A percentile compares a stretch with the other conserved stretches of the same genome.
Evolutionary conservation across 139 green algal species (phyloP).

Genomic region (Limnomonas spitsbergensis): DNA sequence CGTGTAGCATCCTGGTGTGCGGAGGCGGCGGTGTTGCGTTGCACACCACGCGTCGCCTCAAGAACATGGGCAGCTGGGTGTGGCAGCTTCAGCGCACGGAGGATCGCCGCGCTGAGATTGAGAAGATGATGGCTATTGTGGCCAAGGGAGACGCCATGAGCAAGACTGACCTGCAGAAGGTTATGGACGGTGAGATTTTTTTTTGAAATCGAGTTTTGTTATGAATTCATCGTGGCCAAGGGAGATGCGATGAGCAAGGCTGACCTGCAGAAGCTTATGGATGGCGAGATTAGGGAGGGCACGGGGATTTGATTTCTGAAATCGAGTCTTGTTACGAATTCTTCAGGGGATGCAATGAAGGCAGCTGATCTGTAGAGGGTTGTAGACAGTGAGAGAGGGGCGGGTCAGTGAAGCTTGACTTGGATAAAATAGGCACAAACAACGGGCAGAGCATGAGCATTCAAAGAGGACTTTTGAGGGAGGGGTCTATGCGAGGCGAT

Average conservation of each 20-base stretch:
- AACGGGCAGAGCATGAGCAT: too few relatives aligned
- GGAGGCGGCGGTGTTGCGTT: slow-evolving; percentile 87
- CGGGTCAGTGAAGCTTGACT: too few relatives aligned
- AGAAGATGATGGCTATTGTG: slow-evolving; percentile 90
- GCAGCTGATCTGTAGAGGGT: too few relatives aligned
- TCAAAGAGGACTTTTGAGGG: too few relatives aligned
- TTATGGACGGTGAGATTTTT: slow-evolving; percentile 28
- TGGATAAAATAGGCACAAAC: too few relatives aligned
- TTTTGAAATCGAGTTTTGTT: too few relatives aligned
- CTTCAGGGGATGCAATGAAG: too few relatives aligned
- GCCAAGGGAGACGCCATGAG: slow-evolving; percentile 84
- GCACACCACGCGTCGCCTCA: slow-evolving; percentile 77
- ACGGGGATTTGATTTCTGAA: neutral
- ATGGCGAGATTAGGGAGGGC: neutral
- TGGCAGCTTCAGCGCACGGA: slow-evolving; percentile 86
- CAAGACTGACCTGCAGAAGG: slow-evolving; percentile 65
- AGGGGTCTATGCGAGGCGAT: too few relatives aligned
- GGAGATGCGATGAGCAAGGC: slow-evolving; percentile 78
- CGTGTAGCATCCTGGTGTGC: slow-evolving; percentile 82
- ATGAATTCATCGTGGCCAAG: slow-evolving; percentile 82
- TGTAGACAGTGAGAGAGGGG: too few relatives aligned
- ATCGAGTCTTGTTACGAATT: too few relatives aligned
- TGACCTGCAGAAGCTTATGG: slow-evolving; percentile 67
- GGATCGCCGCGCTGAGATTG: slow-evolving; percentile 73
- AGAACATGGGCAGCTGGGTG: slow-evolving; percentile 94